Base-by-base conservation (phyloP, 371 early-diverging fungal genomes). In the Mortierella sp. region DNA sequence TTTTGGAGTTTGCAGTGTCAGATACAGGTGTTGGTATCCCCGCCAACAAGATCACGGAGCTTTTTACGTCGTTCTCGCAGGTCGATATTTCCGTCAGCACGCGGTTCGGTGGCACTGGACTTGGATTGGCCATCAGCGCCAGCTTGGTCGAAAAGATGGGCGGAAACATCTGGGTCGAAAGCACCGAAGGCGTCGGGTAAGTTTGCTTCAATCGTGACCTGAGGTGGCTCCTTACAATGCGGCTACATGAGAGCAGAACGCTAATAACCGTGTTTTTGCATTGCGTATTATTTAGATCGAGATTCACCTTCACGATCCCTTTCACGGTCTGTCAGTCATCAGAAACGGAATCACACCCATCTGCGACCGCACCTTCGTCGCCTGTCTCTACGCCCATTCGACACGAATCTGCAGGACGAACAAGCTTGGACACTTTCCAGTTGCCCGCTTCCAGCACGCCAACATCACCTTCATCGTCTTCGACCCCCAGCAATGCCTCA, bases 11-110 rank as follows among this genome's bases (percentile, higher is more conserved):
- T 73, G 88, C 89, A 9, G 91, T 91, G 0, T 89, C 89, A 0
- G 91, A 91, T 61, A 91, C 90, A 2, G 91, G 91, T 6, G 90
- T 91, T 43, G 91, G 91, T 9, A 91, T 91, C 47, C 91, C 91
- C 34, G 87, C 90, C 67, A 89, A 91, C 73, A 86, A 90, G 40
- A 79, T 91, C 58, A 90, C 90, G 13, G 87, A 87, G 72, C 73
- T 91, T 24, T 91, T 91, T 68, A 89, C 87, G 39, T 91, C 91
- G 10, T 91, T 91, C 66, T 90, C 91, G 0, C 91, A 91, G 71
- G 89, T 91, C 34, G 91, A 91, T 55, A 90, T 90, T 50, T 91
- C 91, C 22, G 89, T 90, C 6, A 90, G 89, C 45, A 85, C 89
- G 63, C 85, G 90, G 0, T 91, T 90, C 64, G 91, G 91, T 45